Evolutionary conservation across 768 basidiomycete species (phyloP).

Genomic region (Tylopilus balloui): DNA sequence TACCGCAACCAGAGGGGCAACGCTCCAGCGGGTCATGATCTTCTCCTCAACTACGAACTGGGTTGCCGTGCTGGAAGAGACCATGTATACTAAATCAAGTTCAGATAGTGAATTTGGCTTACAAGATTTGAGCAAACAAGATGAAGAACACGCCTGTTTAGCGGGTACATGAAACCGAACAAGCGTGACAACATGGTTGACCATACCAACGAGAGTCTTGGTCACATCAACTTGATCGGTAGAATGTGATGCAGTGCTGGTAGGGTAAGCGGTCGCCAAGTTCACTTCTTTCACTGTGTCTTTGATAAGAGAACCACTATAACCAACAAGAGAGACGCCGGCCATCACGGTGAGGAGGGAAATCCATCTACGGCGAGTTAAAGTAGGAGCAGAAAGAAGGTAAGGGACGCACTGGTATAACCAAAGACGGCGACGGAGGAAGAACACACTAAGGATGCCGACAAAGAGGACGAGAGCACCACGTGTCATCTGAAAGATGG

Average conservation of each 20-base stretch:
- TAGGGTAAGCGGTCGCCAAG: conserved; percentile 9
- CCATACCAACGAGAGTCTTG: conserved; percentile 65
- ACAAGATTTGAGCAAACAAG: conserved; percentile 94
- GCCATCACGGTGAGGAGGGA: conserved; percentile 85
- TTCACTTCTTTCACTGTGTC: conserved; percentile 52
- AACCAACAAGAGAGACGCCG: conserved; percentile 82
- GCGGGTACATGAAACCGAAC: conserved; percentile 15
- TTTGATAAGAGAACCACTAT: conserved; percentile 84
- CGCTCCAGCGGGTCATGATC: conserved; percentile 83
- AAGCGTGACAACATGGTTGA: conserved; percentile 8
- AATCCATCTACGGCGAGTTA: conserved; percentile 60
- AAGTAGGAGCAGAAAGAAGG: conserved; percentile 1
- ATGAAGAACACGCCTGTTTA: conserved; percentile 80
- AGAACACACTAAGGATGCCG: conserved; percentile 84
- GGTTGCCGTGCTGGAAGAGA: conserved; percentile 65
- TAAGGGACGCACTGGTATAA: conserved; percentile 69
- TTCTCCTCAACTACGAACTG: conserved; percentile 97
- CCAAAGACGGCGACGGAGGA: conserved; percentile 81
- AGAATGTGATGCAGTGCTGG: conserved; percentile 40
- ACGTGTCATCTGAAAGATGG: conserved; percentile 95
- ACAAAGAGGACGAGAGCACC: conserved; percentile 94
- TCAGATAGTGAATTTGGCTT: conserved; percentile 27
- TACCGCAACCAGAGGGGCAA: conserved; percentile 88
- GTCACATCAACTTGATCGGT: conserved; percentile 59
- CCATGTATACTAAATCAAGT: background rate